Base-by-base conservation (phyloP, 306 rosid species). In the Notholithocarpus densiflorus region DNA sequence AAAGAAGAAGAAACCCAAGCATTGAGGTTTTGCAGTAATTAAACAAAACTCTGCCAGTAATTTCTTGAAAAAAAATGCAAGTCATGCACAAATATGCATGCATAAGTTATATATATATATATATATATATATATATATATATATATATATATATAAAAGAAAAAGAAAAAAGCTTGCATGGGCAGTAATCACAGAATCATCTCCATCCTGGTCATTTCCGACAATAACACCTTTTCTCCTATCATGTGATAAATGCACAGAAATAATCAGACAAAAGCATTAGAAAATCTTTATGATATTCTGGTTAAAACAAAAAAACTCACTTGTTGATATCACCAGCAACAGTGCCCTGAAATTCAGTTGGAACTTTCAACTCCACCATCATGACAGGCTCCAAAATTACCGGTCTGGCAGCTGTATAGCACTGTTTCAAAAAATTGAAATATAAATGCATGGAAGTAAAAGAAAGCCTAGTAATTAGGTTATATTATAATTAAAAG, bases 131-230 rank as follows among this genome's bases (percentile, higher is more conserved):
- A 34, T n/a, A n/a, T 31, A 31, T 31, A 31, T 31, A 31, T 29
- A 29, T 29, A 27, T 26, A 27, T 27, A 27, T 31, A 31, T 34
- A 32, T 1, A 34, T 34, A 34, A 1, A 34, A 34, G 40, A 34
- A 34, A 34, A 34, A 34, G 9, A 0, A 34, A 34, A 34, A 34
- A 6, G 77, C 98, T 80, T 90, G 92, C 98, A 51, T 92, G 89
- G 56, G 98, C 98, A 32, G 93, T 87, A 75, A 95, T 93, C 56
- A 93, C 85, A 61, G 99, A 95, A 80, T 95, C 99, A 77, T 95
- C 99, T 64, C 99, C 99, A 7, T 95, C 99, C 84, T 95, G 99
- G 78, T 95, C 99, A 82, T 95, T 95, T 82, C 99, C 99, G 68
- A 95, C 92, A 73, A 95, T 95, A 48, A 91, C 73, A 80, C 98